These are phyloP conservation scores for Colletotrichum limetticola DNA, from an alignment of 2,329 filamentous ascomycete species.

Conservation along the genomic window DNA sequence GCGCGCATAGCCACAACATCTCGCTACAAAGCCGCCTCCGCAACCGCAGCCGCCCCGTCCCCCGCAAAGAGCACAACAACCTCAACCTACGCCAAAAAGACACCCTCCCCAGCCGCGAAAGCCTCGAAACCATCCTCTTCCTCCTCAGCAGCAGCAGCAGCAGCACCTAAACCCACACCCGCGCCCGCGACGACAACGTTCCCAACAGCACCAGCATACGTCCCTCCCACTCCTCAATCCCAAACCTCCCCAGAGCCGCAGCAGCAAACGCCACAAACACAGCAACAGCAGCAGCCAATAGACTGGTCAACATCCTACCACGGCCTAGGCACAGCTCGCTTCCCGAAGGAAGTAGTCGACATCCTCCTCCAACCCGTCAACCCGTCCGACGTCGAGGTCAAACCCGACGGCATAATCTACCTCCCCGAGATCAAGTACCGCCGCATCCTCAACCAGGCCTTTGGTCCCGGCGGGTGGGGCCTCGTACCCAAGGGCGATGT, in stretches of 20 bases:
- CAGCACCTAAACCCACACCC: too few relatives aligned
- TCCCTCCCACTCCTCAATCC: background rate
- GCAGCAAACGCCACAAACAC: conserved; percentile 22
- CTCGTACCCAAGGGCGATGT: conserved; percentile 88
- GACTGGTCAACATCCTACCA: conserved; percentile 90
- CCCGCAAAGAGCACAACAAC: background rate
- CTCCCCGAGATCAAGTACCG: conserved; percentile 98
- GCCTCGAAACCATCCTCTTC: conserved; percentile 3
- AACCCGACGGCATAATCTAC: conserved; percentile 96
- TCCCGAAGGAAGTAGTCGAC: conserved; percentile 74
- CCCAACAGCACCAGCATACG: conserved; percentile 7
- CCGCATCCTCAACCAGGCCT: conserved; percentile 87
- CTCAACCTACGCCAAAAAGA: background rate
- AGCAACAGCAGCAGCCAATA: conserved; percentile 43
- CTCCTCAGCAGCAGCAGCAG: conserved; percentile 2
- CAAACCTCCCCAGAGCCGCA: background rate
- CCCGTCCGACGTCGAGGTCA: conserved; percentile 88
- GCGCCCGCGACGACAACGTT: background rate
- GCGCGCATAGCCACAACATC: conserved; percentile 4
- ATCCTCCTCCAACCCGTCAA: conserved; percentile 76
- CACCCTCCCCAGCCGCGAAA: background rate
- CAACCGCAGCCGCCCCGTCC: background rate
- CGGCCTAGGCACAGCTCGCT: conserved; percentile 77
- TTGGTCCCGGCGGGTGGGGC: conserved; percentile 96
- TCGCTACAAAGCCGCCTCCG: background rate